phyloP scores from a whole-genome alignment of 2,329 filamentous ascomycete genomes.

The Diaporthe velutina region DNA sequence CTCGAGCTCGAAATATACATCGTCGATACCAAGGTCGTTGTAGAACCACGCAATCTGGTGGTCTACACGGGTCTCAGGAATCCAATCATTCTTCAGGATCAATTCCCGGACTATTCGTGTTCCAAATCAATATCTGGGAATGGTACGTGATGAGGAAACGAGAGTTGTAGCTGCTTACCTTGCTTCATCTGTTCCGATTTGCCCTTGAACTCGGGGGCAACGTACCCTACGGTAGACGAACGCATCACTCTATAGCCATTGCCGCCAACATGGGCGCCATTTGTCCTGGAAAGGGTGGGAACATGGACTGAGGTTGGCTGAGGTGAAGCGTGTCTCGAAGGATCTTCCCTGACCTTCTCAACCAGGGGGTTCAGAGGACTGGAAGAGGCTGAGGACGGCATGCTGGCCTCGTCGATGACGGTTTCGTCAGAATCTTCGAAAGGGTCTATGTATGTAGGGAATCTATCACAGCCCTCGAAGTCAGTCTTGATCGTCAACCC shows the following conservation, averaged over 20 bases:
- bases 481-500: conserved; percentile 50
- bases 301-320: conserved; percentile 89
- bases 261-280: conserved; percentile 60
- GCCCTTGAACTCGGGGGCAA: conserved; percentile 93
- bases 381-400: conserved; percentile 44
- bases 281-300: conserved; percentile 65
- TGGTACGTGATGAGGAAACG: not conserved
- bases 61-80: conserved; percentile 85
- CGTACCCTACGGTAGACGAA: conserved; percentile 92
- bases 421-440: conserved; percentile 48
- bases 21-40: conserved; percentile 95
- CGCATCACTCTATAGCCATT: conserved; percentile 82
- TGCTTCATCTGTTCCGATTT: conserved; percentile 91
- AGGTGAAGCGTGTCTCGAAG: conserved; percentile 80
- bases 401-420: conserved; percentile 42
- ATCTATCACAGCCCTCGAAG: conserved; percentile 45
- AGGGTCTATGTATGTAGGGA: conserved; percentile 51
- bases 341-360: conserved; percentile 48
- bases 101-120: conserved; percentile 77
- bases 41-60: conserved; percentile 97
- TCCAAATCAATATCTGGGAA: conserved; percentile 37
- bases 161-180: conserved; percentile 60
- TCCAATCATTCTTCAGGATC: conserved; percentile 84
- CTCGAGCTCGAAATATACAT: conserved; percentile 97
- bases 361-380: conserved; percentile 43